Conservation (phyloP, 495 filamentous ascomycete species). For the Copromyces sp. region DNA sequence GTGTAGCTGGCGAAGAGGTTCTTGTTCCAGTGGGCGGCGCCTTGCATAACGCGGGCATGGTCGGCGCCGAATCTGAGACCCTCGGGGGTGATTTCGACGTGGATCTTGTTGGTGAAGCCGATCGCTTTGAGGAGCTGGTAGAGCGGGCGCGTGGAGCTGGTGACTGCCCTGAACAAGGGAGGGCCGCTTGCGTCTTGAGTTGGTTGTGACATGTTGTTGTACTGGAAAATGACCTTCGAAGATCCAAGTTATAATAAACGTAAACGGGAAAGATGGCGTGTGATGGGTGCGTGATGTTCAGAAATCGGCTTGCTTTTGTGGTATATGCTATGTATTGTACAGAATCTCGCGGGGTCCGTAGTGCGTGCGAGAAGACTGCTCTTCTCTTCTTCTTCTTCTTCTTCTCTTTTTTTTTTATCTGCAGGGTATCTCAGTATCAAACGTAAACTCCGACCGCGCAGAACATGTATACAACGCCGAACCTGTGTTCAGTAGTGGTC, state of each 20-base stretch:
- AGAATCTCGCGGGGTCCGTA: slow-evolving; percentile 17
- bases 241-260: not conserved
- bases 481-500: slow-evolving; percentile 38
- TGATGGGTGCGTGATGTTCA: slow-evolving; percentile 1
- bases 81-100: slow-evolving; percentile 71
- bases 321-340: slow-evolving; percentile 29
- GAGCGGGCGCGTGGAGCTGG: slow-evolving; percentile 77
- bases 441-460: slow-evolving; percentile 98
- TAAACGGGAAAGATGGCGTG: not conserved
- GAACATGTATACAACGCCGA: slow-evolving; percentile 95
- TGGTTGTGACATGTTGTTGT: not conserved
- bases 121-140: slow-evolving; percentile 85
- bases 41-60: slow-evolving; percentile 77
- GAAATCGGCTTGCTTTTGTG: slow-evolving; percentile 7
- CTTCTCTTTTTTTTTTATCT: slow-evolving; percentile 15
- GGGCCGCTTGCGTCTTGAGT: slow-evolving; percentile 9
- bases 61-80: slow-evolving; percentile 82
- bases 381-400: not conserved
- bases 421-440: slow-evolving; percentile 41
- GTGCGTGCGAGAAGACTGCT: not conserved
- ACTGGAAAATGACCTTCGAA: not conserved
- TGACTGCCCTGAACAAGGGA: slow-evolving; percentile 71
- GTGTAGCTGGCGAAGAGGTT: slow-evolving; percentile 77
- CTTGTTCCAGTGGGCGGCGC: slow-evolving; percentile 63
- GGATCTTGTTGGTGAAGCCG: slow-evolving; percentile 67